A percentile compares a stretch with the other conserved stretches of the same genome.
These are phyloP conservation scores for Pseudonectria foliicola DNA, from an alignment of 2,329 filamentous ascomycete species.

Conservation along the genomic window DNA sequence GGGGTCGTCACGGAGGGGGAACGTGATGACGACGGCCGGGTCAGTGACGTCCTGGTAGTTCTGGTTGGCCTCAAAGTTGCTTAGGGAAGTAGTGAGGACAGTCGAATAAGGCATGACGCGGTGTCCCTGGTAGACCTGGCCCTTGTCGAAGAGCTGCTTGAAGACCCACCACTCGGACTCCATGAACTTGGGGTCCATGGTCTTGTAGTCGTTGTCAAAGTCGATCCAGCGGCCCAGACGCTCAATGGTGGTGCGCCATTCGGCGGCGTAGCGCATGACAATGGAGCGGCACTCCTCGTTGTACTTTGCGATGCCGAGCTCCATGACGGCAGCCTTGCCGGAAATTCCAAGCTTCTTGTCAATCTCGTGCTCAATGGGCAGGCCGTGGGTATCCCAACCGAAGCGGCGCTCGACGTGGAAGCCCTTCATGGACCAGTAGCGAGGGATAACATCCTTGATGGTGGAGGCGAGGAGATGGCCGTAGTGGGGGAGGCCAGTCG, in stretches of 20 bases:
- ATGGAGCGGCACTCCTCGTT: slow-evolving; percentile 88
- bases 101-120: slow-evolving; percentile 95
- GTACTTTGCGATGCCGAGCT: slow-evolving; percentile 82
- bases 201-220: slow-evolving; percentile 97
- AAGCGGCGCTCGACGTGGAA: slow-evolving; percentile 88
- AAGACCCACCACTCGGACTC: slow-evolving; percentile 97
- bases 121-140: slow-evolving; percentile 81
- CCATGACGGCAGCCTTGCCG: slow-evolving; percentile 76
- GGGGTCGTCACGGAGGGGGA: slow-evolving; percentile 73
- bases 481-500: slow-evolving; percentile 61
- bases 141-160: slow-evolving; percentile 87
- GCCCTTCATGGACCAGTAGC: slow-evolving; percentile 97
- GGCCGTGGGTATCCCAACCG: slow-evolving; percentile 89
- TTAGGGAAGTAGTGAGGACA: slow-evolving; percentile 78
- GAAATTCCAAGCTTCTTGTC: slow-evolving; percentile 92
- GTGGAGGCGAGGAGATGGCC: slow-evolving; percentile 80
- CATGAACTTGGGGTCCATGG: slow-evolving; percentile 94
- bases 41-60: slow-evolving; percentile 94
- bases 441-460: slow-evolving; percentile 93
- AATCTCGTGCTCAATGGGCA: slow-evolving; percentile 95
- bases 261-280: slow-evolving; percentile 81
- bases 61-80: slow-evolving; percentile 89
- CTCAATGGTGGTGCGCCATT: slow-evolving; percentile 86
- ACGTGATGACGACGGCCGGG: slow-evolving; percentile 80
- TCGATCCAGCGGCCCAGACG: slow-evolving; percentile 92